A percentile compares a stretch with the other conserved stretches of the same genome.
phyloP scores from a whole-genome alignment of 345 rosid genomes.

The Trapa incisa region DNA sequence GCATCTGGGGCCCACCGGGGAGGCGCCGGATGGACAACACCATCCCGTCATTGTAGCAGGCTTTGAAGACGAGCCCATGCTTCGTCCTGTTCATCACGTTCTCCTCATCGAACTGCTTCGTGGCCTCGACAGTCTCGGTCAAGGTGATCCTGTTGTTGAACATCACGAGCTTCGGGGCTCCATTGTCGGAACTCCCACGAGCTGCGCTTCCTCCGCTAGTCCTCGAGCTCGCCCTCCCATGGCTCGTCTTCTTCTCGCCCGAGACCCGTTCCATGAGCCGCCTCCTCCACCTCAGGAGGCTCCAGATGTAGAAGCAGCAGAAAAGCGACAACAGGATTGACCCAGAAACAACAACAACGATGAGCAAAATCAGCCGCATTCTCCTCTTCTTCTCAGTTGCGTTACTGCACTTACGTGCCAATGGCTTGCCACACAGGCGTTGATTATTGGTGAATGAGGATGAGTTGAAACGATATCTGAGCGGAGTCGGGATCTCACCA shows the following conservation, averaged over 20 bases:
- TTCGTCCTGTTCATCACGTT: slow-evolving; percentile 75
- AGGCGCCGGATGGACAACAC: slow-evolving; percentile 77
- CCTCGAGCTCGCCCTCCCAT: slow-evolving; percentile 69
- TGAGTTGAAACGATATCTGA: slow-evolving; percentile 51
- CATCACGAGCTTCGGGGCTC: slow-evolving; percentile 87
- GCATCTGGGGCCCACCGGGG: slow-evolving; percentile 31
- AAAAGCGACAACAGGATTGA: slow-evolving; percentile 48
- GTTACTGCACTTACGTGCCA: slow-evolving; percentile 32
- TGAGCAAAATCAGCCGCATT: slow-evolving; percentile 47
- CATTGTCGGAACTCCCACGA: slow-evolving; percentile 71
- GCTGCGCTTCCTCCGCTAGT: slow-evolving; percentile 58
- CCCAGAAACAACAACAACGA: slow-evolving; percentile 42
- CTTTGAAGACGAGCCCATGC: slow-evolving; percentile 75
- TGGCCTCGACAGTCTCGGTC: slow-evolving; percentile 80
- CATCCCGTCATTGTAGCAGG: slow-evolving; percentile 77
- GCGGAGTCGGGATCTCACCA: slow-evolving; percentile 53
- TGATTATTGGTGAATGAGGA: slow-evolving; percentile 43
- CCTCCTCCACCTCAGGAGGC: slow-evolving; percentile 77
- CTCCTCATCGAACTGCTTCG: slow-evolving; percentile 83
- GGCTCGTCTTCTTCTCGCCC: slow-evolving; percentile 82
- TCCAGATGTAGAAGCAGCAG: slow-evolving; percentile 77
- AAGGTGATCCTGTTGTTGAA: slow-evolving; percentile 81
- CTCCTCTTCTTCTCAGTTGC: slow-evolving; percentile 27
- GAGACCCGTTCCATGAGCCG: slow-evolving; percentile 51
- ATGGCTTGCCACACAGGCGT: slow-evolving; percentile 65